phyloP scores from a whole-genome alignment of 805 yeast genomes.

The Brettanomyces anomalus region DNA sequence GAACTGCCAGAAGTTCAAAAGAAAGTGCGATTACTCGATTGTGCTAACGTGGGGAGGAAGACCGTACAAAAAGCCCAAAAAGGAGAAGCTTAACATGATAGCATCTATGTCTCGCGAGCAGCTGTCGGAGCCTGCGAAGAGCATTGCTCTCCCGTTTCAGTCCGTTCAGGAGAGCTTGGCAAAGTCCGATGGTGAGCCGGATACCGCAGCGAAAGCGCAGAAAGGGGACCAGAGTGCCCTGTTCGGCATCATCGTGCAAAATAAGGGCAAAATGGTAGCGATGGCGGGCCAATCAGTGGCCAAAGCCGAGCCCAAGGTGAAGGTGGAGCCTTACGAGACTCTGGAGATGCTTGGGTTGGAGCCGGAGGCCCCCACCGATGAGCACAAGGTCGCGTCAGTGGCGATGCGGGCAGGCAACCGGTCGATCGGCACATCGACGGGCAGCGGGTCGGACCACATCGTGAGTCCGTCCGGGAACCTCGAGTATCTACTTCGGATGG shows the following conservation, averaged over 20 bases:
- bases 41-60: slow-evolving; percentile 71
- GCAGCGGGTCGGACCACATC: background rate
- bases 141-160: background rate
- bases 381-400: background rate
- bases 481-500: slow-evolving; percentile 6
- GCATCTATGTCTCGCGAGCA: slow-evolving; percentile 17
- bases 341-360: background rate
- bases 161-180: background rate
- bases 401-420: too few relatives aligned
- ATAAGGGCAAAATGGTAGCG: background rate
- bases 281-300: background rate
- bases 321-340: background rate
- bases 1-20: slow-evolving; percentile 39
- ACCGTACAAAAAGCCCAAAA: slow-evolving; percentile 40
- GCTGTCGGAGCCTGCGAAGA: background rate
- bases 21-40: slow-evolving; percentile 53
- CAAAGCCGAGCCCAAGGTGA: background rate
- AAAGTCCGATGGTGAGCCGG: background rate
- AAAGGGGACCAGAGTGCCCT: background rate
- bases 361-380: background rate
- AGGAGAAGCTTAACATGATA: slow-evolving; percentile 23
- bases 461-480: slow-evolving; percentile 12
- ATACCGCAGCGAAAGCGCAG: background rate
- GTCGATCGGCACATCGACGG: background rate
- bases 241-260: background rate